These are phyloP conservation scores for Kazachstania martiniae DNA, from an alignment of 805 yeast genomes.

Conservation along the genomic window DNA sequence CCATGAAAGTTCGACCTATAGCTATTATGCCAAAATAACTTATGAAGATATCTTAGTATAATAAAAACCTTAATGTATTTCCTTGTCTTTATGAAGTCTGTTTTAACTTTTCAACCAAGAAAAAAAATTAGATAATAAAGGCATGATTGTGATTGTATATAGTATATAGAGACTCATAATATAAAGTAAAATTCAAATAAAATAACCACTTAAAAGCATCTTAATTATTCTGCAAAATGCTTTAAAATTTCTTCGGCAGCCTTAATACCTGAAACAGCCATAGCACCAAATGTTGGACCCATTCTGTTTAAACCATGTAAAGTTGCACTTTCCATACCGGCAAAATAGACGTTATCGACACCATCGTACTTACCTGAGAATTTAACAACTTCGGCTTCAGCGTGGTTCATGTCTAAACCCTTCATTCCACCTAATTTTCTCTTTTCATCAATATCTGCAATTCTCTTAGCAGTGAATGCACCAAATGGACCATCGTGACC, in stretches of 20 bases:
- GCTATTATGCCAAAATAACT: no score
- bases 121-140: no score
- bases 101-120: no score
- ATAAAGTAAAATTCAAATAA: no score
- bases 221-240: conserved; percentile 22
- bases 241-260: conserved; percentile 48
- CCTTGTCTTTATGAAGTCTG: no score
- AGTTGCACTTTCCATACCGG: conserved; percentile 74
- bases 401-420: conserved; percentile 68
- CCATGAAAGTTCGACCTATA: no score
- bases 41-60: no score
- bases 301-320: conserved; percentile 69
- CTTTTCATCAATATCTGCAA: conserved; percentile 38
- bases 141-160: no score
- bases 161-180: no score
- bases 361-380: conserved; percentile 38
- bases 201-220: no score
- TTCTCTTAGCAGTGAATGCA: conserved; percentile 66
- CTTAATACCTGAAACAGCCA: conserved; percentile 69
- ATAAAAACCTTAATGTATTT: no score
- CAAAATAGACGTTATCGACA: conserved; percentile 26
- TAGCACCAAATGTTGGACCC: conserved; percentile 81
- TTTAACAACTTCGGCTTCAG: conserved; percentile 68
- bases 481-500: conserved; percentile 84
- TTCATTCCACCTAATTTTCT: conserved; percentile 57